Percentiles rank a stretch among this genome's conserved stretches.
phyloP scores from a whole-genome alignment of 257 asterid genomes.

The Buddleja alternifolia region DNA sequence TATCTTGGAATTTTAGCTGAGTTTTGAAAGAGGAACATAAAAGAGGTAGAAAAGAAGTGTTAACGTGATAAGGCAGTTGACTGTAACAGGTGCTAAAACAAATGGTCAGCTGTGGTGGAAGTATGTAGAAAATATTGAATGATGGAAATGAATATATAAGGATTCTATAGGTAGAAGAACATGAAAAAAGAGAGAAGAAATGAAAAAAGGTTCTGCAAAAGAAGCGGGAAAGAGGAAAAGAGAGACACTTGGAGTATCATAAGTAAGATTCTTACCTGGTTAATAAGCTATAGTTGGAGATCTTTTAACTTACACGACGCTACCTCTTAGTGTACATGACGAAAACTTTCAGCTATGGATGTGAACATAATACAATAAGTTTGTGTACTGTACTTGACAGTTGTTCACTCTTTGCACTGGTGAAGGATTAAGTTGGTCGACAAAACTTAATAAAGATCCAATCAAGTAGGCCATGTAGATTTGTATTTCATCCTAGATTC shows the following conservation, averaged over 20 bases:
- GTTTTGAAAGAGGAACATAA: too few relatives aligned
- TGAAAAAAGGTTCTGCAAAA: not conserved
- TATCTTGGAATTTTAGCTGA: too few relatives aligned
- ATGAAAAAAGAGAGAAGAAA: not conserved
- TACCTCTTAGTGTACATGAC: not conserved
- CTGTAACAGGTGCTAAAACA: too few relatives aligned
- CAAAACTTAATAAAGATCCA: not conserved
- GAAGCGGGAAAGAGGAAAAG: not conserved
- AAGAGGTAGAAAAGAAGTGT: too few relatives aligned
- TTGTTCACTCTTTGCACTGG: not conserved
- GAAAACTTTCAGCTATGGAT: not conserved
- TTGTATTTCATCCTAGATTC: not conserved
- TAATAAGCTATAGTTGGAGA: not conserved
- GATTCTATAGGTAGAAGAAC: too few relatives aligned
- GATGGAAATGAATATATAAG: too few relatives aligned
- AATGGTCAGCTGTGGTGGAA: too few relatives aligned
- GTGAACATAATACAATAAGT: not conserved
- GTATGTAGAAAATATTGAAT: too few relatives aligned
- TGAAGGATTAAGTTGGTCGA: not conserved
- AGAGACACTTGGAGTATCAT: too few relatives aligned
- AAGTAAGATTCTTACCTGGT: not conserved
- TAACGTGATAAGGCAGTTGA: too few relatives aligned
- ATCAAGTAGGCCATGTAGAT: not conserved
- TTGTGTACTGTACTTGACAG: not conserved
- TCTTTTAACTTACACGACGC: not conserved